phyloP scores from a whole-genome alignment of 441 rosid species.

The Kokia cookei region DNA sequence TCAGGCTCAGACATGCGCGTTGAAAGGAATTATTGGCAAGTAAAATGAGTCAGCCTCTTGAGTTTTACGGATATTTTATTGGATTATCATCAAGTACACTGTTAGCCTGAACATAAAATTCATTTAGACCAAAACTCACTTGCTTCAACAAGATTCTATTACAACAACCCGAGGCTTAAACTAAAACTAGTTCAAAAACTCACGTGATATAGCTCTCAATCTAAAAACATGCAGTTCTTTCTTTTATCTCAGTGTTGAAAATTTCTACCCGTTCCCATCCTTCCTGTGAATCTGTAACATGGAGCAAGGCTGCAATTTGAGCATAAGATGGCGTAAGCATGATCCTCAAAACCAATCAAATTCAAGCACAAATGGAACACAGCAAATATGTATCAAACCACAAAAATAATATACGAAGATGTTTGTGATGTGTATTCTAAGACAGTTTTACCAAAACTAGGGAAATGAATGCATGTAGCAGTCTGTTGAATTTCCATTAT shows the following conservation, averaged over 20 bases:
- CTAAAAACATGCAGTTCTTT: neutral
- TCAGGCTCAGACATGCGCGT: neutral
- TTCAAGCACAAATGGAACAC: neutral
- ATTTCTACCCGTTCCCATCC: neutral
- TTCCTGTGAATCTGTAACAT: neutral
- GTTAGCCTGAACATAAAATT: neutral
- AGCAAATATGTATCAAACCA: neutral
- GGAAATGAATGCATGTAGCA: neutral
- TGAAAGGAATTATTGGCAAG: neutral
- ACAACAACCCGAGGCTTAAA: neutral
- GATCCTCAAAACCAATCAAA: neutral
- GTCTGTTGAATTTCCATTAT: neutral
- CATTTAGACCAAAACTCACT: neutral
- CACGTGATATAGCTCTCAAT: neutral
- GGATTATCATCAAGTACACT: neutral
- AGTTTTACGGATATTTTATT: neutral
- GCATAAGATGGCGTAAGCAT: neutral
- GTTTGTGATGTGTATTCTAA: neutral
- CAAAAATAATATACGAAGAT: neutral
- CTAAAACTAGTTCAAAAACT: neutral
- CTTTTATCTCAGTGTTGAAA: neutral
- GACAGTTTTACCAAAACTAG: neutral
- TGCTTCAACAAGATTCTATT: neutral
- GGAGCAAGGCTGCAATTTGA: neutral
- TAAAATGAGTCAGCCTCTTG: neutral